Base-by-base conservation (phyloP, 148 eudicot genomes). In the Rhododendron ferrugineum region DNA sequence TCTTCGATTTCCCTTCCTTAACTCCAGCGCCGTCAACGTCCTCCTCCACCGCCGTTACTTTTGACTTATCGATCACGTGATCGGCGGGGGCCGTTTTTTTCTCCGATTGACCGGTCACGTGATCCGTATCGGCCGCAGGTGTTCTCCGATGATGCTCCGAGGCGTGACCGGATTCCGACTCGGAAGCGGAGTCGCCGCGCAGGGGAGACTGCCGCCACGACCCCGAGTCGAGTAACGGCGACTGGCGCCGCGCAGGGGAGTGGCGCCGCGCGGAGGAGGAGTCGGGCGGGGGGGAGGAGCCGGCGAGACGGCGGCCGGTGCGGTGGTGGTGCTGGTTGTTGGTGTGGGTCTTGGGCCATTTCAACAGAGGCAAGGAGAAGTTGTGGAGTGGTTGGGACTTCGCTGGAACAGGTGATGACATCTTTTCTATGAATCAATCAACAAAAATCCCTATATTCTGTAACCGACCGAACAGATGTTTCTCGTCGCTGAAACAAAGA, bases 371-470 rank as follows among this genome's bases (percentile, higher is more conserved):
- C 5, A 90, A 82, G 5, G 86, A 78, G 83, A 90, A 88, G 84
- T 90, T 90, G 86, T 90, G 92, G 15, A 88, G 90, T 49, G 89
- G 92, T 77, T 90, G 92, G 42, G 92, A 88, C 82, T 90, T 88
- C 2, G 81, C 89, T 5, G 91, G 91, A 20, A 80, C 91, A 1
- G 90, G 84, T 9, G 90, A 90, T 0, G 90, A 83, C 78, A 83
- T 16, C 78, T 22, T 40, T 28, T 42, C 42, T 23, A 64, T 40
- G 44, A 40, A 40, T 5, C 44, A 40, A 40, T 6, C 44, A 40
- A 40, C 44, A 40, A 40, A 40, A 40, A 40, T 40, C 6, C 44
- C 6, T 40, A 40, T 40, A 40, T 40, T 40, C 44, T 40, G 44
- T 40, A 40, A 73, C 46, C 66, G 68, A 80, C 30, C 42, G 49